Conservation (phyloP, 179 eudicot genomes). For the Gypsophila paniculata region DNA sequence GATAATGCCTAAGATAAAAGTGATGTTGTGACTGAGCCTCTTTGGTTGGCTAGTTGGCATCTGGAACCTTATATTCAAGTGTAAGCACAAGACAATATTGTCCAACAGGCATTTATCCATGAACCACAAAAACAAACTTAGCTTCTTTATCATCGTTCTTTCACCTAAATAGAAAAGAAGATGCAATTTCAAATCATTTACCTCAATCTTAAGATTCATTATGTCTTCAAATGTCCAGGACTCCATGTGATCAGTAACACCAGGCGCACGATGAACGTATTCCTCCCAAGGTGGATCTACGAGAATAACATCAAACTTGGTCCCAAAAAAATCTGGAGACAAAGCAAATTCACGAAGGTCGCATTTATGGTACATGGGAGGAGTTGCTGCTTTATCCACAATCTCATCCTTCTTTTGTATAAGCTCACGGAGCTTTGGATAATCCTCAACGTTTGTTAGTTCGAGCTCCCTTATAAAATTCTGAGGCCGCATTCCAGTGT, state of each 20-base stretch:
- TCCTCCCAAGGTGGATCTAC: constrained; percentile 99
- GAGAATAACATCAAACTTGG: constrained; percentile 97
- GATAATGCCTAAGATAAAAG: neutral
- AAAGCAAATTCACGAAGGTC: constrained; percentile 74
- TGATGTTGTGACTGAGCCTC: neutral
- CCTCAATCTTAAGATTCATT: constrained; percentile 95
- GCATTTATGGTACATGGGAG: constrained; percentile 87
- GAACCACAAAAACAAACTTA: neutral
- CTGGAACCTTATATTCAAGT: constrained; percentile 8
- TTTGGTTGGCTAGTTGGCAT: neutral
- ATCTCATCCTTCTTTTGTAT: constrained; percentile 98
- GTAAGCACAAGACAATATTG: neutral
- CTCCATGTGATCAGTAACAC: constrained; percentile 88
- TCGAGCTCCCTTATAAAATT: constrained; percentile 91
- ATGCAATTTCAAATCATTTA: constrained; percentile 19
- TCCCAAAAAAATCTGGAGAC: constrained; percentile 80
- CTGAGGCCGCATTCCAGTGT: constrained; percentile 93
- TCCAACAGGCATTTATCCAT: neutral
- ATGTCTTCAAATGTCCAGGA: constrained; percentile 93
- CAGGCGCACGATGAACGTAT: constrained; percentile 97
- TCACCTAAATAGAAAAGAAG: neutral
- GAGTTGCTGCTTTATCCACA: constrained; percentile 65
- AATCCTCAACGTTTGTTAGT: constrained; percentile 89
- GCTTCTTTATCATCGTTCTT: constrained; percentile 4
- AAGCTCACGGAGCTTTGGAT: constrained; percentile 95